A percentile compares a stretch with the other conserved stretches of the same genome.
Conservation (phyloP, 768 basidiomycete species). For the Kwoniella europaea region DNA sequence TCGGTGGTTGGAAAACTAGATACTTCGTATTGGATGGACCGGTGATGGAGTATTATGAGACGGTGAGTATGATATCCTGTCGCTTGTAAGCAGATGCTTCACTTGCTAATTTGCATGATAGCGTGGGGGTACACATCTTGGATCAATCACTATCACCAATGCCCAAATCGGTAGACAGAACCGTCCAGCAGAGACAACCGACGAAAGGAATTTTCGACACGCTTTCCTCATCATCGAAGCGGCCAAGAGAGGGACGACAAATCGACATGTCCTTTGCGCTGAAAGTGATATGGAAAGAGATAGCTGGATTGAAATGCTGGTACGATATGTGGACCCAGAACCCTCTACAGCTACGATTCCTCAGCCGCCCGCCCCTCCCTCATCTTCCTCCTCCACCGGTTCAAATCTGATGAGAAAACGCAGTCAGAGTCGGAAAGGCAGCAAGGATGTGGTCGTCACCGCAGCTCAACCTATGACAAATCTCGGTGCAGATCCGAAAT, state of each 20-base stretch:
- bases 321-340: conserved; percentile 68
- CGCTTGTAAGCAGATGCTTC: conserved; percentile 10
- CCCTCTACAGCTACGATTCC: neutral
- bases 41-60: conserved; percentile 91
- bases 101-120: conserved; percentile 49
- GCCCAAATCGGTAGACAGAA: conserved; percentile 97
- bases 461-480: conserved; percentile 41
- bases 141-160: conserved; percentile 85
- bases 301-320: conserved; percentile 90
- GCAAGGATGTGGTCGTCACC: conserved; percentile 49
- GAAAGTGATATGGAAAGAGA: conserved; percentile 94
- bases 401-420: conserved; percentile 22
- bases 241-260: conserved; percentile 47
- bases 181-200: conserved; percentile 66
- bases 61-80: conserved; percentile 66
- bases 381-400: neutral
- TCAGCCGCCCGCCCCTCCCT: conserved; percentile 2
- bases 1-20: conserved; percentile 96
- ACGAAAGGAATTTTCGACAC: conserved; percentile 93
- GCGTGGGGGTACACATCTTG: conserved; percentile 90
- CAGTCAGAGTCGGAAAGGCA: conserved; percentile 39
- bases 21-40: conserved; percentile 93
- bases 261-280: conserved; percentile 91
- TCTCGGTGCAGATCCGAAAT: conserved; percentile 36
- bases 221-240: conserved; percentile 93